A percentile compares a stretch with the other conserved stretches of the same genome.
Evolutionary conservation across 75 land plant species (phyloP).

Genomic region (Selaginella moellendorffii): DNA sequence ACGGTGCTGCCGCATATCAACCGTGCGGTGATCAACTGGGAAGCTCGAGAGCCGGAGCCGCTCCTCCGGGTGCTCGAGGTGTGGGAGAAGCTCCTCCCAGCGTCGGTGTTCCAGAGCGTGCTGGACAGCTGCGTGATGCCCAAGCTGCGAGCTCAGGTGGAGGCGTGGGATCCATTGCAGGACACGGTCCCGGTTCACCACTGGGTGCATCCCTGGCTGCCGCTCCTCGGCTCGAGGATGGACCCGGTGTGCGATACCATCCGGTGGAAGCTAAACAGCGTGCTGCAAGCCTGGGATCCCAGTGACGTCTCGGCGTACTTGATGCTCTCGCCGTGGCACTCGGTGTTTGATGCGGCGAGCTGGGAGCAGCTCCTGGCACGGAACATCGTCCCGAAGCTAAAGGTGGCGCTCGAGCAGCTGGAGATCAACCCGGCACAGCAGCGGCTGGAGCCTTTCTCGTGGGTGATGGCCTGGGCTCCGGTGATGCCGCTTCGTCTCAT

Average conservation of each 20-base stretch:
- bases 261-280: slow-evolving; percentile 49
- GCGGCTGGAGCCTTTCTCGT: slow-evolving; percentile 56
- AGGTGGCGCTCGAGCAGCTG: slow-evolving; percentile 55
- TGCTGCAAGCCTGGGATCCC: slow-evolving; percentile 84
- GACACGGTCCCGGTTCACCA: slow-evolving; percentile 86
- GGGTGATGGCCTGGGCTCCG: slow-evolving; percentile 84
- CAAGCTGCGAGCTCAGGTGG: slow-evolving; percentile 60
- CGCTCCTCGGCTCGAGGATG: slow-evolving; percentile 54
- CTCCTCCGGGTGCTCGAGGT: slow-evolving; percentile 67
- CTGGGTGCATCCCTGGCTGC: slow-evolving; percentile 98
- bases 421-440: slow-evolving; percentile 70
- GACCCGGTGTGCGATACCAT: slow-evolving; percentile 64
- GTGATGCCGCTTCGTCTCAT: slow-evolving; percentile 73
- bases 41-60: slow-evolving; percentile 85
- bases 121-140: slow-evolving; percentile 69
- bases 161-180: slow-evolving; percentile 75
- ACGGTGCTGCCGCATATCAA: slow-evolving; percentile 69
- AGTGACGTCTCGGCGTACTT: slow-evolving; percentile 76
- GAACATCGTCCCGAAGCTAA: slow-evolving; percentile 70
- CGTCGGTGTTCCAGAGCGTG: slow-evolving; percentile 46
- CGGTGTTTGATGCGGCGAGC: slow-evolving; percentile 74
- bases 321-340: slow-evolving; percentile 70
- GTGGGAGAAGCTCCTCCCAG: slow-evolving; percentile 78
- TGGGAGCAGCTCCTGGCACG: slow-evolving; percentile 81
- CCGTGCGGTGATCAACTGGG: slow-evolving; percentile 75